phyloP scores from a whole-genome alignment of 2,329 filamentous ascomycete genomes.

The Nothopassalora personata region DNA sequence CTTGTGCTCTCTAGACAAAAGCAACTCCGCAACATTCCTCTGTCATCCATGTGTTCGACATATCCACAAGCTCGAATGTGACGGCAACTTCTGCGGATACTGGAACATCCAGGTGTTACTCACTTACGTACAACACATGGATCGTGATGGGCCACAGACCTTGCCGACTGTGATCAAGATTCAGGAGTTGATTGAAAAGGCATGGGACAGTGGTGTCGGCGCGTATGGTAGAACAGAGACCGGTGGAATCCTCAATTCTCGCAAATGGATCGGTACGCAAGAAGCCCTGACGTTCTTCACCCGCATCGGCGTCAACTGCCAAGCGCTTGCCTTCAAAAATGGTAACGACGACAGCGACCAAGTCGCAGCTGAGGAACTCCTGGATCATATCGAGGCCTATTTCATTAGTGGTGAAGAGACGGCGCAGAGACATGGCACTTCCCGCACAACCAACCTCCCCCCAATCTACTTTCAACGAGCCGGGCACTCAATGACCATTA shows the following conservation, averaged over 20 bases:
- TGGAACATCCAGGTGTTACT: slow-evolving; percentile 89
- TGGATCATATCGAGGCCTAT: slow-evolving; percentile 66
- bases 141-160: slow-evolving; percentile 22
- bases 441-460: slow-evolving; percentile 67
- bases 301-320: slow-evolving; percentile 50
- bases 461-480: slow-evolving; percentile 88
- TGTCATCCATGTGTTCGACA: slow-evolving; percentile 73
- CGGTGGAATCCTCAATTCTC: slow-evolving; percentile 77
- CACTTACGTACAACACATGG: slow-evolving; percentile 59
- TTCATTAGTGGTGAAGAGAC: slow-evolving; percentile 54
- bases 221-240: slow-evolving; percentile 69
- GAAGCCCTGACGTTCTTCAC: slow-evolving; percentile 82
- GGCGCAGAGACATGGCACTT: slow-evolving; percentile 50
- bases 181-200: slow-evolving; percentile 79
- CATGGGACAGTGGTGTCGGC: slow-evolving; percentile 85
- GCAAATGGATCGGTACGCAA: slow-evolving; percentile 92
- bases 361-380: slow-evolving; percentile 52
- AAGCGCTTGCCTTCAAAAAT: slow-evolving; percentile 46
- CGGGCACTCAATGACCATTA: slow-evolving; percentile 85
- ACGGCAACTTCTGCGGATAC: slow-evolving; percentile 92
- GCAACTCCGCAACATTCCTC: slow-evolving; percentile 67
- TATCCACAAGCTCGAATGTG: slow-evolving; percentile 72
- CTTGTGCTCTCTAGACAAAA: slow-evolving; percentile 53
- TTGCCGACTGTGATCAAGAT: slow-evolving; percentile 75
- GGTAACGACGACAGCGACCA: slow-evolving; percentile 40